phyloP scores from a whole-genome alignment of 495 filamentous ascomycete species.

The Margaritispora aquatica region DNA sequence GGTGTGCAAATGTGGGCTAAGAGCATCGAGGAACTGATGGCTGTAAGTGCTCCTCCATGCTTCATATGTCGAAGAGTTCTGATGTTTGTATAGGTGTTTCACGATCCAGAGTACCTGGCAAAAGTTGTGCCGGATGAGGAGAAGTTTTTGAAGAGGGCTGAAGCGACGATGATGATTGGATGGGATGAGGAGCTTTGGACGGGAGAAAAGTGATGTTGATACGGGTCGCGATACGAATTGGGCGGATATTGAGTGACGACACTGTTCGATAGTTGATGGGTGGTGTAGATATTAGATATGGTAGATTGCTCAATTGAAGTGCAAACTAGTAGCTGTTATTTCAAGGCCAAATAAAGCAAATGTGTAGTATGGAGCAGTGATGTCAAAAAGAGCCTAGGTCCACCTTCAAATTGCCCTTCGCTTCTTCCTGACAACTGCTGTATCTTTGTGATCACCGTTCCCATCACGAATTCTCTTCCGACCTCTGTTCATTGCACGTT shows the following conservation, averaged over 20 bases:
- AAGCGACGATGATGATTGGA: not conserved
- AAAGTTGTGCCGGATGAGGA: not conserved
- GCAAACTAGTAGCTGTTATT: no score
- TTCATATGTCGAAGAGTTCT: not conserved
- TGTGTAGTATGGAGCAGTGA: no score
- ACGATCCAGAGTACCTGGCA: not conserved
- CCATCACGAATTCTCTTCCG: no score
- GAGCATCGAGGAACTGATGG: not conserved
- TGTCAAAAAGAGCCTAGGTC: no score
- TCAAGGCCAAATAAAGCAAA: no score
- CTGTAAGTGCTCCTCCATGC: not conserved
- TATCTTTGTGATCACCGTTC: no score
- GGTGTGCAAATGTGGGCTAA: not conserved
- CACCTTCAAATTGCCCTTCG: no score
- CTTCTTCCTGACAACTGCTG: no score
- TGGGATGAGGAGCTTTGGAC: not conserved
- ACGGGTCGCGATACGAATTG: not conserved
- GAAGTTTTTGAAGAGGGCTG: not conserved
- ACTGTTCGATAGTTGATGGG: no score
- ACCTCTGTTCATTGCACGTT: no score
- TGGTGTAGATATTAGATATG: no score
- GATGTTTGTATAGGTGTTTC: not conserved
- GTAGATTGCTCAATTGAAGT: no score
- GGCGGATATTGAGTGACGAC: not conserved
- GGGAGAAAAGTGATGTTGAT: not conserved